Base-by-base conservation (phyloP, 257 asterid species). In the Parsonsia alboflavescens region DNA sequence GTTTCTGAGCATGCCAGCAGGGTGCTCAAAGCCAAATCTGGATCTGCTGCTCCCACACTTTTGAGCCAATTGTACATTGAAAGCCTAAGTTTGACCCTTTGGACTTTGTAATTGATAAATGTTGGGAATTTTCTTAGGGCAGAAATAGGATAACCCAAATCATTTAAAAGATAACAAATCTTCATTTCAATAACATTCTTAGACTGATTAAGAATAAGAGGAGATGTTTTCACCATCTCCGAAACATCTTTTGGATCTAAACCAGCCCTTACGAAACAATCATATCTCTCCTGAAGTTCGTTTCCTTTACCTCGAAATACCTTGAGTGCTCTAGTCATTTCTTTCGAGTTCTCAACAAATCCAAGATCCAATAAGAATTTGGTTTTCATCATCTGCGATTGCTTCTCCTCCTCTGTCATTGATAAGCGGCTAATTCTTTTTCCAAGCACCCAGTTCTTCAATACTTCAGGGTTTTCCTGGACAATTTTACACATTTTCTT, bases 241-340 rank as follows among this genome's bases (percentile, higher is more conserved):
- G 80, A 30, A 28, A 78, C 93, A 68, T 88, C 84, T 77, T 86
- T 81, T 6, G 77, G 80, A 26, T 81, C 77, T 63, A 91, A 58
- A 70, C 96, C 97, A 22, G 80, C 73, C 36, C 82, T 70, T 33
- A 89, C 84, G 68, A 89, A 79, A 77, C 87, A 85, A 76, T 89
- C 89, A 58, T 85, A 89, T 80, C 97, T 88, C 81, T 88, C 89
- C 68, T 86, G 94, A 73, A 89, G 92, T 54, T 89, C 90, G 76
- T 48, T 67, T 73, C 90, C 97, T 74, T 72, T 88, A 52, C 92
- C 96, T 56, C 91, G 84, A 74, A 83, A 75, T 15, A 4, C 52
- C 75, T 81, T 91, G 53, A 88, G 68, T 72, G 96, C 91, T 84
- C 54, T 82, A 44, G 83, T 84, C 89, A 88, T 81, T 65, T 88